A percentile compares a stretch with the other conserved stretches of the same genome.
Conservation (phyloP, 108 stramenopile genomes). For the Pseudonitzschia multiseries region DNA sequence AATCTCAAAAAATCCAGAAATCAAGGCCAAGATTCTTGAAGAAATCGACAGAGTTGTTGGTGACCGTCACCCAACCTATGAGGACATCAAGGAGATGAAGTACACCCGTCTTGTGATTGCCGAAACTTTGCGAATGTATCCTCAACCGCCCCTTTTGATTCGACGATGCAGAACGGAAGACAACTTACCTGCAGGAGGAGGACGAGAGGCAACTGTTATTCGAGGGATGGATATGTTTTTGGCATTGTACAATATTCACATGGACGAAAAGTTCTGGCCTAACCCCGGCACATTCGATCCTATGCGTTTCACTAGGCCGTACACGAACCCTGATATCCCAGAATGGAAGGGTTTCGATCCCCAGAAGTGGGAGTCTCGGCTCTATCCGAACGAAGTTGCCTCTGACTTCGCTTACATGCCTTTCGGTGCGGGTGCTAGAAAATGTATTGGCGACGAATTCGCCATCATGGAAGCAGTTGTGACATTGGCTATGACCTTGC, state of each 20-base stretch:
- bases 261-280: constrained; percentile 89
- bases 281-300: constrained; percentile 90
- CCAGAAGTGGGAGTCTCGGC: constrained; percentile 68
- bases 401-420: constrained; percentile 91
- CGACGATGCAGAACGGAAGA: constrained; percentile 89
- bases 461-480: constrained; percentile 93
- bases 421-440: constrained; percentile 92
- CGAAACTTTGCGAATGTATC: constrained; percentile 90
- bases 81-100: constrained; percentile 82
- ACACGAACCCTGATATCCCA: constrained; percentile 81
- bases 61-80: constrained; percentile 80
- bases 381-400: constrained; percentile 93
- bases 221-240: constrained; percentile 95
- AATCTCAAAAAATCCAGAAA: constrained; percentile 82
- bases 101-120: constrained; percentile 84
- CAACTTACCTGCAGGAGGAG: constrained; percentile 78
- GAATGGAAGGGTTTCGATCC: constrained; percentile 95
- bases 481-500: constrained; percentile 87
- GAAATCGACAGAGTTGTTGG: constrained; percentile 93
- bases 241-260: constrained; percentile 94
- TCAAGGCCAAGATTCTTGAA: constrained; percentile 61
- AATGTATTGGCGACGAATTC: constrained; percentile 97
- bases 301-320: constrained; percentile 80
- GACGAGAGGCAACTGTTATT: constrained; percentile 78
- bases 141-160: constrained; percentile 95